These are phyloP conservation scores for Sutorius eximius DNA, from an alignment of 1,284 basidiomycete genomes.

Conservation along the genomic window DNA sequence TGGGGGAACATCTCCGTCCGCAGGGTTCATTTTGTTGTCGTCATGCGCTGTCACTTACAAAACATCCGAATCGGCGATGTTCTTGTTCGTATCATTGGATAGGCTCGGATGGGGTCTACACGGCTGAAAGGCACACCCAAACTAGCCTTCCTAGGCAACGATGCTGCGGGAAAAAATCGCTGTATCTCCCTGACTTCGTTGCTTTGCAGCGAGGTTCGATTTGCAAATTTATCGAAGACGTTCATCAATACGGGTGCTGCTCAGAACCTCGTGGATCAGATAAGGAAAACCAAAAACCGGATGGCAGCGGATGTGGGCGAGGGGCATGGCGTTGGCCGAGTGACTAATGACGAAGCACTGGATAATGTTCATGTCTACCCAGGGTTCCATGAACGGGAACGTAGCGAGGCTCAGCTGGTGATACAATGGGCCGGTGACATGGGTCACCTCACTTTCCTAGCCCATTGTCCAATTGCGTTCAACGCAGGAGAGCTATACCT, in stretches of 20 bases:
- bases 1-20: slow-evolving; percentile 17
- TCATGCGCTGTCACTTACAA: slow-evolving; percentile 28
- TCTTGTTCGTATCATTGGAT: slow-evolving; percentile 10
- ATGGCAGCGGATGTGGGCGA: slow-evolving; percentile 30
- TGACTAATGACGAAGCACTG: slow-evolving; percentile 22
- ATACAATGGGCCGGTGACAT: slow-evolving; percentile 21
- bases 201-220: slow-evolving; percentile 24
- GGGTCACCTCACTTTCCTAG: slow-evolving; percentile 22
- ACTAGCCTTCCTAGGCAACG: slow-evolving; percentile 7
- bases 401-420: slow-evolving; percentile 12
- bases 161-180: slow-evolving; percentile 20
- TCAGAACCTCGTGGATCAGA: slow-evolving; percentile 35
- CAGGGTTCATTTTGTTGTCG: slow-evolving; percentile 36
- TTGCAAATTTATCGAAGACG: slow-evolving; percentile 29
- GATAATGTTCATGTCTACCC: slow-evolving; percentile 24
- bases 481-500: slow-evolving; percentile 8
- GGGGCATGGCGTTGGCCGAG: slow-evolving; percentile 18
- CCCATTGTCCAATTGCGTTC: slow-evolving; percentile 11
- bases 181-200: slow-evolving; percentile 22
- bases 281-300: slow-evolving; percentile 20
- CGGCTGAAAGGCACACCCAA: slow-evolving; percentile 14
- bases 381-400: slow-evolving; percentile 21
- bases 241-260: slow-evolving; percentile 20
- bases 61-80: slow-evolving; percentile 11
- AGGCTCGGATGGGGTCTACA: slow-evolving; percentile 22